Conservation (phyloP, 2,329 filamentous ascomycete genomes). For the Fusarium nodosum region DNA sequence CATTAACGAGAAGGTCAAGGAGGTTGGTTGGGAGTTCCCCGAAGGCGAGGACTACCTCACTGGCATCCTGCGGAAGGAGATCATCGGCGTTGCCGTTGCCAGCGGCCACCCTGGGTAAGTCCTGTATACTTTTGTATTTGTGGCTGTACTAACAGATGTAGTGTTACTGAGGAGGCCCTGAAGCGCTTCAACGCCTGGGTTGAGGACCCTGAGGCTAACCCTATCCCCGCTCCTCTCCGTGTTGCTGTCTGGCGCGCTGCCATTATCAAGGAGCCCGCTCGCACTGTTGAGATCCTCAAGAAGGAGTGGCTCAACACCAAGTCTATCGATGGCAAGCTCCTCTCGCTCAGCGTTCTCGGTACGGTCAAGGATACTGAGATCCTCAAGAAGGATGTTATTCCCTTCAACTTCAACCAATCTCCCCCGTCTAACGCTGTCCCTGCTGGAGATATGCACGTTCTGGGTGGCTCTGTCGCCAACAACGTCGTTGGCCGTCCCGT, state of each 20-base stretch:
- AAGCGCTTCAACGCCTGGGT: slow-evolving; percentile 86
- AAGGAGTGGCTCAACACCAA: slow-evolving; percentile 86
- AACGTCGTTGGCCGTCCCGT: slow-evolving; percentile 80
- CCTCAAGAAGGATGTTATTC: slow-evolving; percentile 74
- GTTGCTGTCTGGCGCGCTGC: slow-evolving; percentile 83
- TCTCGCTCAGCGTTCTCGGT: slow-evolving; percentile 82
- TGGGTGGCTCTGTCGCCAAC: slow-evolving; percentile 77
- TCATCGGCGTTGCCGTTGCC: slow-evolving; percentile 81
- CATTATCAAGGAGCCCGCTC: slow-evolving; percentile 76
- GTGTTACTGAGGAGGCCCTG: slow-evolving; percentile 78
- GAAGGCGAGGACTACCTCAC: slow-evolving; percentile 84
- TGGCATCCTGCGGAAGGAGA: slow-evolving; percentile 83
- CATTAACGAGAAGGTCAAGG: slow-evolving; percentile 79
- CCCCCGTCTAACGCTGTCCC: slow-evolving; percentile 76
- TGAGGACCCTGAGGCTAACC: slow-evolving; percentile 73
- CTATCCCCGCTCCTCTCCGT: slow-evolving; percentile 86
- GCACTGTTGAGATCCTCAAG: slow-evolving; percentile 80
- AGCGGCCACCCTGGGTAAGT: slow-evolving; percentile 81
- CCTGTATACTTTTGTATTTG: not conserved
- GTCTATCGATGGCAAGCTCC: slow-evolving; percentile 91
- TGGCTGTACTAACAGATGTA: slow-evolving; percentile 53
- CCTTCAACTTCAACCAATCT: slow-evolving; percentile 81
- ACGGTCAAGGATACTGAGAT: slow-evolving; percentile 77
- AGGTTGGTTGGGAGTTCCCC: slow-evolving; percentile 88
- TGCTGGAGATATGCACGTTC: slow-evolving; percentile 87